Evolutionary conservation across 2,329 filamentous ascomycete genomes (phyloP), one percentile per base, ranked within the genome.

Genomic region (Fusarium lateritium): DNA sequence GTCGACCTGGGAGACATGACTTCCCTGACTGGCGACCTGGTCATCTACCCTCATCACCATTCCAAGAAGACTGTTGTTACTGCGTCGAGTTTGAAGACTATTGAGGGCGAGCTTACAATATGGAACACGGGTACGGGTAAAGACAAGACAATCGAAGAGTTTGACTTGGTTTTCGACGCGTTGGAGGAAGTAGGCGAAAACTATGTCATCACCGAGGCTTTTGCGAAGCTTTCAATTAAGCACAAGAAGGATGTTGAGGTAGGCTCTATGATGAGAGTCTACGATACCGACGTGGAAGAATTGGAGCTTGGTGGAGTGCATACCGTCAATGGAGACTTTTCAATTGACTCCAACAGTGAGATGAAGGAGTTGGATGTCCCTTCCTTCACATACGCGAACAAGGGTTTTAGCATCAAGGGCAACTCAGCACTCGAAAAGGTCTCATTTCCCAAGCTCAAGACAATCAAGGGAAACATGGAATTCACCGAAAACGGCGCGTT

Each of bases 311-410:
- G 56, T 2, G 74, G 74, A n/a, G 56, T 76, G 15, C 55, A 69
- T n/a, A 71, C 62, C 1, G 70, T 74, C 14, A 51, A 73, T 3
- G 70, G 65, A 4, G 74, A 76, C 19, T 73, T 76, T 34, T 72
- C 65, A 5, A 65, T 76, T 26, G 74, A 76, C 49, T 33, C 62
- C 2, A 76, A 76, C 26, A 43, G 33, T 0, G 43, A 74, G 13
- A 45, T 76, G 51, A 58, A 67, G 34, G 55, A 65, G 38, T 38
- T 76, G 11, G 53, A 66, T 17, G 52, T 70, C 6, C 55, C 56
- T 3, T 36, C 61, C 3, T 45, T 73, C 6, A 72, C 65, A 2
- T 73, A 71, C 3, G 70, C 65, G 2, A 63, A 74, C 43, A 73
- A 73, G 62, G 72, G 67, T 1, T 62, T 76, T 6, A 61, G 53